A percentile compares a stretch with the other conserved stretches of the same genome.
Evolutionary conservation across 2,329 filamentous ascomycete genomes (phyloP).

Genomic region (Colletotrichum costaricense): DNA sequence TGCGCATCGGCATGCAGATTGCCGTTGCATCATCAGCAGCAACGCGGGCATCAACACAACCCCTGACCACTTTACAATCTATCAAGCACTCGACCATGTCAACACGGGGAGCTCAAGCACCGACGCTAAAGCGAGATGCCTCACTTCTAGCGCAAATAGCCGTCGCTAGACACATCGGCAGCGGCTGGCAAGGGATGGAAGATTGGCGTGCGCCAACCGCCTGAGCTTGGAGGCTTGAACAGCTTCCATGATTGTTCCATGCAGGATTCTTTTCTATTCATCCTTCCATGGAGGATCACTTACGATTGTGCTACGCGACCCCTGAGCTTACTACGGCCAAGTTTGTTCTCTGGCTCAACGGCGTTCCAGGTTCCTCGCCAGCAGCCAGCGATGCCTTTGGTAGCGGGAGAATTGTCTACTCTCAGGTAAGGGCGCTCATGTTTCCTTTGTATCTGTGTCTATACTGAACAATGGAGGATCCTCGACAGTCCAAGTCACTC

Average conservation of each 20-base stretch:
- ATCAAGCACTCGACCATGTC: neutral
- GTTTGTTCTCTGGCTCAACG: neutral
- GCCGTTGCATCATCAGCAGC: neutral
- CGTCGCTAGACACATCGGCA: neutral
- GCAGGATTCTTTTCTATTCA: constrained; percentile 22
- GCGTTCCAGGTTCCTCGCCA: constrained; percentile 10
- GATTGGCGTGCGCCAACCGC: constrained; percentile 3
- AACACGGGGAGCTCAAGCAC: neutral
- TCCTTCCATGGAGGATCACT: constrained; percentile 14
- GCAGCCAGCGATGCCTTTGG: neutral
- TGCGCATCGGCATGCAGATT: neutral
- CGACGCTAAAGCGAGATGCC: neutral
- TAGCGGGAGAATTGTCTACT: neutral
- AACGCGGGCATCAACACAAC: neutral
- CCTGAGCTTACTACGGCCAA: neutral
- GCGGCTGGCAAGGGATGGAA: neutral
- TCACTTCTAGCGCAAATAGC: constrained; percentile 3
- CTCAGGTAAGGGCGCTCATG: neutral
- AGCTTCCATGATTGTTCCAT: constrained; percentile 33
- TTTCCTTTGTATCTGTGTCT: neutral
- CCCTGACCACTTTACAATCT: neutral
- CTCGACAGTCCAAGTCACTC: neutral
- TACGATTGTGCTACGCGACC: neutral
- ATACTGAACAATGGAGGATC: neutral
- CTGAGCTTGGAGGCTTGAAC: neutral